A percentile compares a stretch with the other conserved stretches of the same genome.
phyloP scores from a whole-genome alignment of 805 yeast genomes.

The Nakazawaea siamensis region DNA sequence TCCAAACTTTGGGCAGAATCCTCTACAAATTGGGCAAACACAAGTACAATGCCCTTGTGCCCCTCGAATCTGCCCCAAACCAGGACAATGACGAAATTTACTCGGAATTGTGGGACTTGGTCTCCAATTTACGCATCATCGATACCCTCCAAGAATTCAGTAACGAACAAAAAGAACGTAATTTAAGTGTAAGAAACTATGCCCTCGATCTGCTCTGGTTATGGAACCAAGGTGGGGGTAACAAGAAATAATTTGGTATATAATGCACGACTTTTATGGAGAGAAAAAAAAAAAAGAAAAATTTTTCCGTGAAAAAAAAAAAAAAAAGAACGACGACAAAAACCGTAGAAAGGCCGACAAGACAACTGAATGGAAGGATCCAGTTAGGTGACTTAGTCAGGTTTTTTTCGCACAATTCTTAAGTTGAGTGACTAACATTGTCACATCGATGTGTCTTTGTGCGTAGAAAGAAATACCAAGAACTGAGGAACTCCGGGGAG shows the following conservation, averaged over 20 bases:
- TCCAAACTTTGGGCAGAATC: conserved; percentile 81
- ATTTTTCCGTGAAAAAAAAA: too few relatives aligned
- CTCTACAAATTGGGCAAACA: conserved; percentile 68
- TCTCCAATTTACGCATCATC: conserved; percentile 52
- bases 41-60: conserved; percentile 32
- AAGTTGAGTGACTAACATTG: conserved; percentile 12
- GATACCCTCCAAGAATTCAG: conserved; percentile 63
- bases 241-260: conserved; percentile 13
- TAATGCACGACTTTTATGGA: neutral
- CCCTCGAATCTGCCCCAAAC: conserved; percentile 15
- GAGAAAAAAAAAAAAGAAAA: too few relatives aligned
- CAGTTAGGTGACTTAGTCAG: too few relatives aligned
- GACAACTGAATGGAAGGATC: too few relatives aligned
- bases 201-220: conserved; percentile 90
- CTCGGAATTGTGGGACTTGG: conserved; percentile 59
- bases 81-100: conserved; percentile 35
- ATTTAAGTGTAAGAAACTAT: conserved; percentile 69
- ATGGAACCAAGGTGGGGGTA: conserved; percentile 57
- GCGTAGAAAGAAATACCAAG: conserved; percentile 10
- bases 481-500: too few relatives aligned
- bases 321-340: too few relatives aligned
- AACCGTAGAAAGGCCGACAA: too few relatives aligned
- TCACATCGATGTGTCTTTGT: conserved; percentile 11
- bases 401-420: conserved; percentile 10
- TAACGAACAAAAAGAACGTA: conserved; percentile 53